These are phyloP conservation scores for Curvularia sp. DNA, from an alignment of 2,329 filamentous ascomycete genomes.

Conservation along the genomic window DNA sequence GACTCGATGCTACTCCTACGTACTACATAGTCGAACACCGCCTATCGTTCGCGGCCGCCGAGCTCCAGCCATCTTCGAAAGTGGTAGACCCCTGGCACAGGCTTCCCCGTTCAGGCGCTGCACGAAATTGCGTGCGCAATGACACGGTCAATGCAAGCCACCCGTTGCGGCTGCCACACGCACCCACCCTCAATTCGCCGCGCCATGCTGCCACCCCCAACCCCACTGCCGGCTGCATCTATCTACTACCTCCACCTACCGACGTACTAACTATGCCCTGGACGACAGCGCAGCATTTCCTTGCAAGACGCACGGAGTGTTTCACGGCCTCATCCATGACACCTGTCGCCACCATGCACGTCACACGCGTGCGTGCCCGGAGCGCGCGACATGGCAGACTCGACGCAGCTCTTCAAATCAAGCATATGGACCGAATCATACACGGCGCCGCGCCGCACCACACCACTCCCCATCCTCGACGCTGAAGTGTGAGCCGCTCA, in stretches of 20 bases:
- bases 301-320: conserved; percentile 1
- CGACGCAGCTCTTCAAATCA: neutral
- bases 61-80: conserved; percentile 4
- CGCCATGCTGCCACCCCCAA: neutral
- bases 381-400: conserved; percentile 5
- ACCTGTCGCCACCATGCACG: neutral
- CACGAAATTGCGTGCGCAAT: conserved; percentile 9
- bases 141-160: conserved; percentile 19
- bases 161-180: conserved; percentile 18
- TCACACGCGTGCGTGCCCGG: neutral
- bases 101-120: conserved; percentile 1
- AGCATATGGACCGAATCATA: neutral
- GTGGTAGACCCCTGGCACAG: conserved; percentile 2
- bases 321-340: conserved; percentile 8
- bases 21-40: conserved; percentile 6
- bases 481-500: neutral
- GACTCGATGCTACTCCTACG: conserved; percentile 3
- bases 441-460: neutral
- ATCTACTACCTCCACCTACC: too few species aligned
- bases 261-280: too few species aligned
- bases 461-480: conserved; percentile 1
- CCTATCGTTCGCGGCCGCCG: conserved; percentile 9
- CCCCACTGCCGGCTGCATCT: neutral
- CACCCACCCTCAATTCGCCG: neutral
- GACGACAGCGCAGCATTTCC: neutral